Base-by-base conservation (phyloP, 164 flowering plant genomes). In the Saururus chinensis region DNA sequence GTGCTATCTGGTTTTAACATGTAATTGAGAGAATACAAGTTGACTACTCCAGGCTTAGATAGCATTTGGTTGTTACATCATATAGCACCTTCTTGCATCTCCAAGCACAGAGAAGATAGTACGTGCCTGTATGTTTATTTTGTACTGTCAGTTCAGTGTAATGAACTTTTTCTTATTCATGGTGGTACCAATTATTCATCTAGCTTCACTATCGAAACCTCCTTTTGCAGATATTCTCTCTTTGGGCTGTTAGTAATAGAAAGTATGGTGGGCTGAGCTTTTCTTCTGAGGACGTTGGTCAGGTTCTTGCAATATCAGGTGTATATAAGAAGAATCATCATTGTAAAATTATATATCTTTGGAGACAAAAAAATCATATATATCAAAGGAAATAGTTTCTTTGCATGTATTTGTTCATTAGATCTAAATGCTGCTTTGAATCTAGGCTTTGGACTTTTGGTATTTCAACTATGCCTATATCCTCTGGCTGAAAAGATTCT, bases 271-370 rank as follows among this genome's bases (percentile, higher is more conserved):
- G 95, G 20, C 62, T 88, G 73, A 64, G 79, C 66, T 81, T 68
- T 57, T 53, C 86, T 54, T 71, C 87, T 25, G 64, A 75, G 17
- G 66, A 68, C 49, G 89, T 88, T 60, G 95, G 95, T 42, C 70
- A 65, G 64, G 78, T 83, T 71, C 87, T 88, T 66, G 73, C 86
- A 40, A 61, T 84, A 23, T 60, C 95, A 75, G 95, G 95, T 82
- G 65, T 22, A 35, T 41, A 22, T 49, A 30, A 2, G 37, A 30
- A 30, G 2, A 30, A 6, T 6, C 37, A 30, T 30, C 6, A 2
- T 2, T 30, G 37, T 30, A 30, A 30, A 30, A 30, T 2, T 30
- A 30, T 30, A n/a, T n/a, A 53, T 53, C 19, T n/a, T 53, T 53
- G 22, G 23, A 9, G 9, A 60, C 9, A 35, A 60, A 30, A 41